These are phyloP conservation scores for Tagetes patula DNA, from an alignment of 129 eudicot genomes.

Conservation along the genomic window DNA sequence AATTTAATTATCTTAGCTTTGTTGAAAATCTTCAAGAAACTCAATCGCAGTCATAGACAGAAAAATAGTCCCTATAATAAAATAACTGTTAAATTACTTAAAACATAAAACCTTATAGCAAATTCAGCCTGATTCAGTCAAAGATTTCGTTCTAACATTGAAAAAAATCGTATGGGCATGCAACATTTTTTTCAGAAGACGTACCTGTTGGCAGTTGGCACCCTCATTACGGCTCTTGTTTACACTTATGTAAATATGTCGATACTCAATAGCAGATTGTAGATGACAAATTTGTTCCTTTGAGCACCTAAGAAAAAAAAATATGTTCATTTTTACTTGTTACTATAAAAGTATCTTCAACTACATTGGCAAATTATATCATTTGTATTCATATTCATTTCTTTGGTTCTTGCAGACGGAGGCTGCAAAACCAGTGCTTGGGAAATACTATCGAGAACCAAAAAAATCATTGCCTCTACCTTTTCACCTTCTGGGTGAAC, in stretches of 20 bases:
- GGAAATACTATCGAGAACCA: slow-evolving; percentile 63
- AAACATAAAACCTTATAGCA: neutral
- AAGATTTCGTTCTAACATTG: neutral
- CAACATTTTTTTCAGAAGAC: neutral
- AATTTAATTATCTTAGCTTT: neutral
- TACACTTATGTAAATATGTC: neutral
- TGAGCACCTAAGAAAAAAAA: slow-evolving; percentile 8
- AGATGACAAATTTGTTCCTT: neutral
- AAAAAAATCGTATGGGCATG: neutral
- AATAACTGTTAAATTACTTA: neutral
- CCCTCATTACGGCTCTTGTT: too few relatives aligned
- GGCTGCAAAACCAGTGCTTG: slow-evolving; percentile 64
- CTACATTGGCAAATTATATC: neutral
- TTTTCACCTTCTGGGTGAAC: slow-evolving; percentile 47
- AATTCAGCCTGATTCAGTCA: neutral
- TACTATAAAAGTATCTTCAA: neutral
- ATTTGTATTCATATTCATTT: neutral
- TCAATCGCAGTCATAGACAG: neutral
- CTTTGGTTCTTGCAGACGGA: slow-evolving; percentile 39
- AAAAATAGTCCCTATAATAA: neutral
- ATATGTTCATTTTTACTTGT: neutral
- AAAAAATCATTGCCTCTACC: slow-evolving; percentile 54
- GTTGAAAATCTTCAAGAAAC: slow-evolving; percentile 5
- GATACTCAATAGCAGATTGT: neutral
- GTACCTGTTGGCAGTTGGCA: too few relatives aligned